Base-by-base conservation (phyloP, 2,329 filamentous ascomycete genomes). In the Chrysoporthe puriensis region DNA sequence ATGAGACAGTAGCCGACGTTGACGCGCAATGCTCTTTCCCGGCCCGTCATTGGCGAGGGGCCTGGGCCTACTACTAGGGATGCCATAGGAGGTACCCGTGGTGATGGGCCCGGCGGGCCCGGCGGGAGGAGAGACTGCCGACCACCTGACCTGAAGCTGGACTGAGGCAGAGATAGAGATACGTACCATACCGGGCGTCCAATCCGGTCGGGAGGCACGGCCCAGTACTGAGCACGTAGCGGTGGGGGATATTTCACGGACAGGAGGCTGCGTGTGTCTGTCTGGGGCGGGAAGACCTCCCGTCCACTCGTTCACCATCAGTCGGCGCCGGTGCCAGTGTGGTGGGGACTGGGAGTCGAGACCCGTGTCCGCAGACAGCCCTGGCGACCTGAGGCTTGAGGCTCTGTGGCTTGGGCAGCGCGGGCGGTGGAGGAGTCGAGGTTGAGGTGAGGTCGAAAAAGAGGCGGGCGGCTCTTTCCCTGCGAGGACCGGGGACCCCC, bases 381-480 rank as follows among this genome's bases (percentile, higher is more conserved):
- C 16, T 14, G n/a, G 7, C 5, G 34, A 18, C 32, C 9, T 21
- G 18, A 14, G 14, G 34, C 14, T 8, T 34, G 34, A 58, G 56
- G 56, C n/a, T 58, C n/a, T 42, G 56, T 21, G 56, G 56, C 56
- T 58, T 21, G n/a, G 46, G 26, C 26, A 26, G 26, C 26, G 26
- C 26, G 8, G 50, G 54, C 58, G 18, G 16, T 18, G 36, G 32
- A 50, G 50, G 18, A 14, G 50, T 50, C 58, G 32, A 56, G 44
- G 40, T 40, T 26, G 52, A 66, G 54, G 48, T 69, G 64, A 66
- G 67, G 67, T 69, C 61, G 60, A 56, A 56, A 57, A 57, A 32
- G 44, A 34, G 46, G 64, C 56, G 46, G 65, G 65, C 65, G 59
- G 65, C 65, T 66, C 59, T 62, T 48, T 63, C n/a, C 59, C 65